A percentile compares a stretch with the other conserved stretches of the same genome.
These are phyloP conservation scores for Saitozyma podzolica DNA, from an alignment of 768 basidiomycete genomes.

Conservation along the genomic window DNA sequence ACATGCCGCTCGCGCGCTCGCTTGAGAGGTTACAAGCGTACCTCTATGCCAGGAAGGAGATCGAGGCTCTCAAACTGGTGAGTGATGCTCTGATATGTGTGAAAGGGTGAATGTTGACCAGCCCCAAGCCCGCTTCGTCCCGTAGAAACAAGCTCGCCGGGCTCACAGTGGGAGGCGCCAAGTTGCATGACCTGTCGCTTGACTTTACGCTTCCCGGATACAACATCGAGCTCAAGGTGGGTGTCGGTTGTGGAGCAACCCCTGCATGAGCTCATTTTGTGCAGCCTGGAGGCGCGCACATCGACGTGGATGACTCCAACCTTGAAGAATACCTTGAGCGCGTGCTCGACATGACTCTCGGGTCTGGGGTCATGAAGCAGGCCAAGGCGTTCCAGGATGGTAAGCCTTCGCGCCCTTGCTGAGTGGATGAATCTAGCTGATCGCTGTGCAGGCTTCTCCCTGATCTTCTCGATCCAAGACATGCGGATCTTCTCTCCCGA, in stretches of 20 bases:
- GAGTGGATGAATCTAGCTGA: not conserved
- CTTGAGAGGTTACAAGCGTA: conserved; percentile 71
- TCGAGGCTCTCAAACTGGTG: conserved; percentile 57
- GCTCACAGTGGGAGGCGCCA: conserved; percentile 56
- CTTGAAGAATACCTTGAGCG: conserved; percentile 84
- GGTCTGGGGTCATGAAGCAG: conserved; percentile 73
- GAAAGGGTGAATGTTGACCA: not conserved
- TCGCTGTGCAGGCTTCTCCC: conserved; percentile 44
- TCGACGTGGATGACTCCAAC: conserved; percentile 80
- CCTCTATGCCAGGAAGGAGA: conserved; percentile 52
- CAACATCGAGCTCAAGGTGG: conserved; percentile 82
- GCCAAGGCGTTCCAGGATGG: conserved; percentile 87
- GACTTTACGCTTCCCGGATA: conserved; percentile 98
- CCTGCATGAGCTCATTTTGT: conserved; percentile 8
- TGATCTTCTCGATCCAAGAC: conserved; percentile 91
- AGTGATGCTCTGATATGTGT: conserved; percentile 11
- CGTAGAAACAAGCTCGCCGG: conserved; percentile 38
- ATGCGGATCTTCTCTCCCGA: conserved; percentile 89
- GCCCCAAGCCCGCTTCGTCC: conserved; percentile 21
- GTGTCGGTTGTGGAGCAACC: conserved; percentile 34
- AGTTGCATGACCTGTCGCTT: conserved; percentile 81
- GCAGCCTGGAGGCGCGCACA: conserved; percentile 75
- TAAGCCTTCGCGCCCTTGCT: not conserved
- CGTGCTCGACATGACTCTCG: conserved; percentile 84
- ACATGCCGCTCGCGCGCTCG: conserved; percentile 80